Conservation (phyloP, 495 filamentous ascomycete genomes). For the Cladorrhinum samala region DNA sequence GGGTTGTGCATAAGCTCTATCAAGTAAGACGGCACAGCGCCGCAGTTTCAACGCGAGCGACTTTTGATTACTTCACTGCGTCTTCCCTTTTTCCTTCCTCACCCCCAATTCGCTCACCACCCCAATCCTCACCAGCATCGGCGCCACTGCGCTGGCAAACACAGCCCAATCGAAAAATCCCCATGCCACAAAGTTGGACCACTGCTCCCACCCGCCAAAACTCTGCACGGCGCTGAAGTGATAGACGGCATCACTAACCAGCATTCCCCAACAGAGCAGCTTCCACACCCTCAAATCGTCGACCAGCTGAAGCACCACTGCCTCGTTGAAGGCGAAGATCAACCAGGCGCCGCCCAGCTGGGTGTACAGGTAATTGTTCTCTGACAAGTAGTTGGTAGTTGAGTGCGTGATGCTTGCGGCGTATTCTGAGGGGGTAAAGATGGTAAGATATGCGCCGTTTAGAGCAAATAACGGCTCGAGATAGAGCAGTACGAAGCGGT, state of each 20-base stretch:
- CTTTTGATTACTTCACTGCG: no score
- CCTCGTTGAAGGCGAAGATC: slow-evolving; percentile 53
- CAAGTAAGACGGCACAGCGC: no score
- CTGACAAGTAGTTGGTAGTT: slow-evolving; percentile 3
- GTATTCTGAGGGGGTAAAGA: slow-evolving; percentile 38
- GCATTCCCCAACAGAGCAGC: slow-evolving; percentile 24
- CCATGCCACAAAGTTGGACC: slow-evolving; percentile 11
- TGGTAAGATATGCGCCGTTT: slow-evolving; percentile 27
- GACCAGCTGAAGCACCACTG: slow-evolving; percentile 47
- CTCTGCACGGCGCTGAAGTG: slow-evolving; percentile 17
- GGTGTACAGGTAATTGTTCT: slow-evolving; percentile 31
- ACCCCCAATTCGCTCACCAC: no score
- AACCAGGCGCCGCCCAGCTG: slow-evolving; percentile 48
- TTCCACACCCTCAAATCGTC: slow-evolving; percentile 50
- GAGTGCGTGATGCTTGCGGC: slow-evolving; percentile 20
- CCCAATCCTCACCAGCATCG: slow-evolving; percentile 14
- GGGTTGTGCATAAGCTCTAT: no score
- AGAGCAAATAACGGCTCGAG: slow-evolving; percentile 48
- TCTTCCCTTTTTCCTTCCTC: background rate
- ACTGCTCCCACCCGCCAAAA: slow-evolving; percentile 23
- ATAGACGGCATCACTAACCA: slow-evolving; percentile 21
- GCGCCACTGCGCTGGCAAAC: slow-evolving; percentile 4
- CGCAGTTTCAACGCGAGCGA: no score
- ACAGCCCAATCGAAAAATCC: slow-evolving; percentile 15
- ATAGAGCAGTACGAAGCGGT: slow-evolving; percentile 49